phyloP scores from a whole-genome alignment of 148 eudicot species.

The Linanthus parryae region DNA sequence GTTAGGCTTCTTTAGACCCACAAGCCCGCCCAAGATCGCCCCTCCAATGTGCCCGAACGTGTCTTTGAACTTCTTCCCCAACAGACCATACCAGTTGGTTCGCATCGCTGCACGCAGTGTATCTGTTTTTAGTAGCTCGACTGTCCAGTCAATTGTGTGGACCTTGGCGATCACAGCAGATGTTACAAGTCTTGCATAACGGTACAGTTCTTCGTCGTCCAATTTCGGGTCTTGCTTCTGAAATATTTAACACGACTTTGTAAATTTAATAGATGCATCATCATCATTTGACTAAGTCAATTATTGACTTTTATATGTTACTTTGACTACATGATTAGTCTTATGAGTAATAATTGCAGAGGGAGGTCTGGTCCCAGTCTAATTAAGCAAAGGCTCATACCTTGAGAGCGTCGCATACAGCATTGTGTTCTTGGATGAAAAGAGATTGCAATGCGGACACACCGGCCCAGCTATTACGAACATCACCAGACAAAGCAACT shows the following conservation, averaged over 20 bases:
- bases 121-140: slow-evolving; percentile 39
- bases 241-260: neutral
- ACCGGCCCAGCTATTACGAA: slow-evolving; percentile 39
- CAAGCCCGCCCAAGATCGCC: slow-evolving; percentile 26
- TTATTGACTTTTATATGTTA: no score
- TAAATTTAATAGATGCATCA: no score
- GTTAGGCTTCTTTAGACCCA: slow-evolving; percentile 25
- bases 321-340: neutral
- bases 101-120: slow-evolving; percentile 35
- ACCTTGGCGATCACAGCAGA: slow-evolving; percentile 40
- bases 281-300: neutral
- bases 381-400: no score
- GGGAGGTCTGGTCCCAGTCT: slow-evolving; percentile 17
- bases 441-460: slow-evolving; percentile 32
- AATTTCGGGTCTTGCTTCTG: slow-evolving; percentile 24
- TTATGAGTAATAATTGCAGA: slow-evolving; percentile 22
- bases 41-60: slow-evolving; percentile 28
- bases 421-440: slow-evolving; percentile 35
- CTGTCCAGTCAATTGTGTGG: slow-evolving; percentile 48
- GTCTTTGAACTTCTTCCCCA: slow-evolving; percentile 41
- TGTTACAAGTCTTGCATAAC: slow-evolving; percentile 38
- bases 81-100: slow-evolving; percentile 33
- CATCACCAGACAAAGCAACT: slow-evolving; percentile 19
- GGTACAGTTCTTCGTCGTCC: slow-evolving; percentile 32
- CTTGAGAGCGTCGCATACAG: slow-evolving; percentile 32